These are phyloP conservation scores for Umbelopsis sp. DNA, from an alignment of 192 early-diverging fungal species.

Conservation along the genomic window DNA sequence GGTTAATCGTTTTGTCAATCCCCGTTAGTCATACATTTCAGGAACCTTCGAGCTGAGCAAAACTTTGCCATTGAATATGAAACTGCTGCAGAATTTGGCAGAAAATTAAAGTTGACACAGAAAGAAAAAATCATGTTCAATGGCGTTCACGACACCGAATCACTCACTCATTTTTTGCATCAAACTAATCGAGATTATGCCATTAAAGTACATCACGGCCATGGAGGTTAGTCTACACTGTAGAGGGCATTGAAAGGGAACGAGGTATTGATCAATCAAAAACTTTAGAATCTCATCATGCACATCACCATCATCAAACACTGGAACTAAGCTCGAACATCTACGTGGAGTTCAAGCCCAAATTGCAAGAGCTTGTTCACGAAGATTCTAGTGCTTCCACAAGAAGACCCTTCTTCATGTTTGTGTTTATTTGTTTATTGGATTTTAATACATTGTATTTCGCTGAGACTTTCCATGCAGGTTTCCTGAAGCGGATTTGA, in stretches of 20 bases:
- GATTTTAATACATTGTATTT: not conserved
- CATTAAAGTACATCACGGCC: constrained; percentile 39
- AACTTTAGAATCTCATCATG: not conserved
- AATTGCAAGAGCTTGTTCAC: constrained; percentile 15
- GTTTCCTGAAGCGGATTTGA: constrained; percentile 39
- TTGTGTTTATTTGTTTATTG: not conserved
- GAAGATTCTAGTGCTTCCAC: constrained; percentile 8
- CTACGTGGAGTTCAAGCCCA: constrained; percentile 38
- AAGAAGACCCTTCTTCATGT: constrained; percentile 36
- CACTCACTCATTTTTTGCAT: constrained; percentile 33
- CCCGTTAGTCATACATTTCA: constrained; percentile 34
- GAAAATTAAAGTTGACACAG: constrained; percentile 24
- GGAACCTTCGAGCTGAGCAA: constrained; percentile 37
- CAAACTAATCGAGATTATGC: constrained; percentile 33
- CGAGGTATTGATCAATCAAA: not conserved
- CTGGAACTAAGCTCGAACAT: constrained; percentile 35
- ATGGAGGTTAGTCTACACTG: not conserved
- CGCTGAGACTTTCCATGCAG: not conserved
- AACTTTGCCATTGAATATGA: constrained; percentile 32
- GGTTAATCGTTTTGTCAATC: no score
- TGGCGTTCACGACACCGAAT: constrained; percentile 35
- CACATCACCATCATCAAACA: constrained; percentile 26
- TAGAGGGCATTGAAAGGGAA: not conserved
- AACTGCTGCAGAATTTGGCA: constrained; percentile 28
- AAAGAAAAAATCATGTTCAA: constrained; percentile 34